These are phyloP conservation scores for Filobasidium wieringae DNA, from an alignment of 768 basidiomycete species.

Conservation along the genomic window DNA sequence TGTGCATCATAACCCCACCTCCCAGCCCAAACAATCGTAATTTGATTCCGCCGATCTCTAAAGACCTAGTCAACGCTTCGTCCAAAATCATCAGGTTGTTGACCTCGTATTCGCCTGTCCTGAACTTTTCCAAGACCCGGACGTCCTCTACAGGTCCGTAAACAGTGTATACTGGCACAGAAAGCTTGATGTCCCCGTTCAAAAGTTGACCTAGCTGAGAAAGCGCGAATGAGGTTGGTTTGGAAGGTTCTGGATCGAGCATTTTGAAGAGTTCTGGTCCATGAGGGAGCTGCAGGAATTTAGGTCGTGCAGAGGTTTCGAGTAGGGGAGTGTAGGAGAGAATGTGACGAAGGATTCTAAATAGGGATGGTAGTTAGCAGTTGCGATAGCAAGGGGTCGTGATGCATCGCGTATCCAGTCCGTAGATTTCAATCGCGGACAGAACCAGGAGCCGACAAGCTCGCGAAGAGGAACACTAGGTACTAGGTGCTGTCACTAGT, in stretches of 20 bases:
- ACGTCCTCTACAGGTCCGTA: conserved; percentile 98
- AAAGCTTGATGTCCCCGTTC: conserved; percentile 76
- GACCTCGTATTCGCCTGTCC: conserved; percentile 65
- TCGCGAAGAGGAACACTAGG: background rate
- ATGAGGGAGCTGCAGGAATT: conserved; percentile 49
- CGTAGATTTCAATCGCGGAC: background rate
- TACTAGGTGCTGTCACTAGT: no score
- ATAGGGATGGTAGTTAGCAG: background rate
- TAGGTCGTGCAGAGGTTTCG: conserved; percentile 63
- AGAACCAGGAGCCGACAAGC: background rate
- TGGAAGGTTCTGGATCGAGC: conserved; percentile 56
- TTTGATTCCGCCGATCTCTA: conserved; percentile 87
- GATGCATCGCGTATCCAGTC: no score
- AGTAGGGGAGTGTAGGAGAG: conserved; percentile 94
- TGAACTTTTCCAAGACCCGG: conserved; percentile 79
- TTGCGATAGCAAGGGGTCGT: background rate
- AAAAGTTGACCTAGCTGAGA: conserved; percentile 90
- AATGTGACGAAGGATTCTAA: conserved; percentile 75
- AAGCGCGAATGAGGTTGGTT: conserved; percentile 51
- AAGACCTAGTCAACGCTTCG: conserved; percentile 82
- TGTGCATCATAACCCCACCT: conserved; percentile 87
- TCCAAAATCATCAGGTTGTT: conserved; percentile 86
- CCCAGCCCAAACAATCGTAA: conserved; percentile 90
- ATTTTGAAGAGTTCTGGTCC: conserved; percentile 54
- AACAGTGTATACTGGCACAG: conserved; percentile 87